Conservation (phyloP, 441 rosid genomes). For the Lepidium campestre region DNA sequence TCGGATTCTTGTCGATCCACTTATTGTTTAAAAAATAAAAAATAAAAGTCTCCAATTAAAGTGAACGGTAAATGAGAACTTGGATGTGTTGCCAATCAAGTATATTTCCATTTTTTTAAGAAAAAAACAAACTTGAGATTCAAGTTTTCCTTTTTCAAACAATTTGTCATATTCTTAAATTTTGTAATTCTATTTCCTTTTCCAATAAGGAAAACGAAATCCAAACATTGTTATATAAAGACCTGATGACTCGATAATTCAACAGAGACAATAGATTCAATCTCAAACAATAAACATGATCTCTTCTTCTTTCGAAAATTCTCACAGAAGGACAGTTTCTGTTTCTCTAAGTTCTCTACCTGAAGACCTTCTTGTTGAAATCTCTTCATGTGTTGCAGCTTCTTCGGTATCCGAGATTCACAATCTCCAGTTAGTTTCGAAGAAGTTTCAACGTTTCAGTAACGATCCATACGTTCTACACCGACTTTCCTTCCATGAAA, state of each 20-base stretch:
- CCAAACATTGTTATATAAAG: background rate
- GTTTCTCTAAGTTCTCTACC: constrained; percentile 17
- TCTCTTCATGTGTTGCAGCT: constrained; percentile 18
- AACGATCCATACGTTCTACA: constrained; percentile 2
- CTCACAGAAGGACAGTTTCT: background rate
- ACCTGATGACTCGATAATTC: background rate
- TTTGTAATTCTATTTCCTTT: background rate
- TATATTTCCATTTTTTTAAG: too few species aligned
- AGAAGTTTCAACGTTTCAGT: background rate
- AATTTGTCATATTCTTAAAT: background rate
- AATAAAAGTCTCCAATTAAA: too few species aligned
- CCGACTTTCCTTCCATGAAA: background rate
- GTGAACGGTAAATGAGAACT: too few species aligned
- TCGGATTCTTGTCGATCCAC: too few species aligned
- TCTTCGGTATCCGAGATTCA: background rate
- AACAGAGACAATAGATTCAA: background rate
- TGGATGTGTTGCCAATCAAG: too few species aligned
- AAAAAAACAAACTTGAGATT: too few species aligned
- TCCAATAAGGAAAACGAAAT: background rate
- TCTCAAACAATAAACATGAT: background rate
- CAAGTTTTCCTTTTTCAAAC: too few species aligned
- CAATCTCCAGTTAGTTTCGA: constrained; percentile 12
- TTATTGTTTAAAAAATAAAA: too few species aligned
- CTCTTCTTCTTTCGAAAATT: background rate
- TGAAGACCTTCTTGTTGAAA: background rate